These are phyloP conservation scores for Logfia minima DNA, from an alignment of 129 eudicot genomes.

Conservation along the genomic window DNA sequence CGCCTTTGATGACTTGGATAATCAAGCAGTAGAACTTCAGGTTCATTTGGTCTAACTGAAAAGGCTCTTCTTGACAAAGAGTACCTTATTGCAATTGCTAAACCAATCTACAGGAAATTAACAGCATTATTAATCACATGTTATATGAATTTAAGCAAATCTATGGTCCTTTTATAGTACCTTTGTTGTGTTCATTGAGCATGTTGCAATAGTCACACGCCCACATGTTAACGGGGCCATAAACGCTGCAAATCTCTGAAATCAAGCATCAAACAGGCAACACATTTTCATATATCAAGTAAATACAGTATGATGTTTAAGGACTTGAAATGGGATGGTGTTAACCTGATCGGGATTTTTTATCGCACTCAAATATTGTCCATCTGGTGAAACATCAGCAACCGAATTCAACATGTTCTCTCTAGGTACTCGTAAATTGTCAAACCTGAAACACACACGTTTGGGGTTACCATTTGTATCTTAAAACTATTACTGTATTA, in stretches of 20 bases:
- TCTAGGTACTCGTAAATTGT: constrained; percentile 78
- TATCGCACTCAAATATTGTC: constrained; percentile 74
- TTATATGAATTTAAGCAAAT: background rate
- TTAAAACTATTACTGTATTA: background rate
- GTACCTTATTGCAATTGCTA: constrained; percentile 77
- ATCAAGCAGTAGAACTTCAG: constrained; percentile 84
- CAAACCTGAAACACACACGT: constrained; percentile 55
- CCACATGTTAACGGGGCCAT: constrained; percentile 87
- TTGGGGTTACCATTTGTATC: background rate
- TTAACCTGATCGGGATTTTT: constrained; percentile 81
- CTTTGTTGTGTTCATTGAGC: constrained; percentile 78
- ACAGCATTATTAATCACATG: background rate
- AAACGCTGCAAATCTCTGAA: constrained; percentile 88
- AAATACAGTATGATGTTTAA: background rate
- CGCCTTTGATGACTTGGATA: constrained; percentile 95
- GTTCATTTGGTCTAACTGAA: constrained; percentile 60
- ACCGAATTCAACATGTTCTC: constrained; percentile 90
- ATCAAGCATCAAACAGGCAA: background rate
- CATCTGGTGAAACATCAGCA: constrained; percentile 91
- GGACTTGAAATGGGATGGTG: background rate
- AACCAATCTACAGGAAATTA: constrained; percentile 49
- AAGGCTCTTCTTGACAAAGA: constrained; percentile 77
- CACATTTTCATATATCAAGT: background rate
- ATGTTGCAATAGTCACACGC: constrained; percentile 70
- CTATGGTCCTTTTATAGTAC: constrained; percentile 25